phyloP scores from a whole-genome alignment of 345 rosid species.

The Balakata baccata region DNA sequence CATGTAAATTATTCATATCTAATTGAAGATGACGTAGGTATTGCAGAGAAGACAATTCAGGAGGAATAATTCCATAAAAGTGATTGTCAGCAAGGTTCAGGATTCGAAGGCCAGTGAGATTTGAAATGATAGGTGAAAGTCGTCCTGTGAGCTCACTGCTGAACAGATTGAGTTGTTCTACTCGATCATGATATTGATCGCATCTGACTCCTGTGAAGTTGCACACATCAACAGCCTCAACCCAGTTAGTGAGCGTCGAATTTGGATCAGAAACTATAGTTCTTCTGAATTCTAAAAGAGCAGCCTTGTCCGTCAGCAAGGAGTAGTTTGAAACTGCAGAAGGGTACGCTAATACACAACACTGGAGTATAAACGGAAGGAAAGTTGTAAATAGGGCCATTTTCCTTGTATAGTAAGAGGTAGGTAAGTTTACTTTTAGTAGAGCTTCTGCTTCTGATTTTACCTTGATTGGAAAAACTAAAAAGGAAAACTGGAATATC shows the following conservation, averaged over 20 bases:
- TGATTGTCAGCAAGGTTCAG: conserved; percentile 33
- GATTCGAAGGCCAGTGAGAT: conserved; percentile 40
- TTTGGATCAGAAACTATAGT: conserved; percentile 29
- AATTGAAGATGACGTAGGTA: conserved; percentile 30
- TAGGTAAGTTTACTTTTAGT: too few relatives aligned
- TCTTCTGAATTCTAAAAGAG: conserved; percentile 45
- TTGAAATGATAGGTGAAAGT: conserved; percentile 41
- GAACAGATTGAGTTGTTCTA: conserved; percentile 26
- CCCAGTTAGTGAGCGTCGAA: conserved; percentile 40
- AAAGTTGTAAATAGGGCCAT: conserved; percentile 22
- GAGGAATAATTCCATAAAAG: conserved; percentile 44
- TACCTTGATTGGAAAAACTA: too few relatives aligned
- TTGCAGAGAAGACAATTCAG: conserved; percentile 35
- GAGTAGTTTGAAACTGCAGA: conserved; percentile 24
- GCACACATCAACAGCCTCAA: conserved; percentile 33
- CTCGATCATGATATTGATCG: conserved; percentile 28
- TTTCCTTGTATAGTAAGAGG: background rate
- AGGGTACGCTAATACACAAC: conserved; percentile 12
- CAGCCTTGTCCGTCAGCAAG: conserved; percentile 38
- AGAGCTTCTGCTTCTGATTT: too few relatives aligned
- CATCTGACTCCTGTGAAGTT: conserved; percentile 43
- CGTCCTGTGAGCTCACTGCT: conserved; percentile 24
- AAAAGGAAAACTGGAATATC: background rate
- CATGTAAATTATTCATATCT: conserved; percentile 30
- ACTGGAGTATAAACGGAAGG: conserved; percentile 25